Evolutionary conservation across 1,284 basidiomycete genomes (phyloP), one percentile per base, ranked within the genome.

Genomic region (Cutaneotrichosporon sp.): DNA sequence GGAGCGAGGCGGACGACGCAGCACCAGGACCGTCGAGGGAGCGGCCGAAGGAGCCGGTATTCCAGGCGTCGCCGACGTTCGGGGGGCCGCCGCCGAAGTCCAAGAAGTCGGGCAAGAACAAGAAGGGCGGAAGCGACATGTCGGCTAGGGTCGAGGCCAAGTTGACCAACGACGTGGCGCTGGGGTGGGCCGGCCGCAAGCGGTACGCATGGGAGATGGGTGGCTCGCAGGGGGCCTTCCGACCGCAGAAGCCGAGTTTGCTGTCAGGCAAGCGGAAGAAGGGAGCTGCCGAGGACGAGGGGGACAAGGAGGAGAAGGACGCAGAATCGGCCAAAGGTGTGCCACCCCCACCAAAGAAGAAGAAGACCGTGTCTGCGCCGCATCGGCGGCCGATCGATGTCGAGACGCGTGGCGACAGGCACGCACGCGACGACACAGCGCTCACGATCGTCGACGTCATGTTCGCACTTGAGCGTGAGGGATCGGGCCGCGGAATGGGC

Each of bases 151-250:
- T 64, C n/a, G 63, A 65, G 35, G 61, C 63, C 34, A 71, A 70
- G 54, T 63, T 68, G 59, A 62, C 66, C 0, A 73, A 73, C 54
- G 50, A 57, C 24, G 66, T 64, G 8, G 70, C 71, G 3, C 59
- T 62, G 51, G 38, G 34, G 20, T n/a, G 10, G 3, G 37, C 26
- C 0, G 50, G 48, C 5, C 25, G 57, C 5, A 65, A 62, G 37
- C 62, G 64, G 52, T 73, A 73, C 54, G 58, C 61, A 22, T 73
- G 71, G 71, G 61, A 71, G 63, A 62, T 52, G 39, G 65, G 60
- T 10, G 52, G 29, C 16, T 31, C 29, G 14, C 19, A 9, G 27
- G 49, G 50, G 10, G 50, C 37, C 24, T 59, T 55, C 51, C 34
- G 46, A 25, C 57, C 57, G 14, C 45, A 33, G 2, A 51, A 55